Percentiles rank a stretch among this genome's conserved stretches.
These are phyloP conservation scores for Urtica urens DNA, from an alignment of 306 rosid genomes.

Conservation along the genomic window DNA sequence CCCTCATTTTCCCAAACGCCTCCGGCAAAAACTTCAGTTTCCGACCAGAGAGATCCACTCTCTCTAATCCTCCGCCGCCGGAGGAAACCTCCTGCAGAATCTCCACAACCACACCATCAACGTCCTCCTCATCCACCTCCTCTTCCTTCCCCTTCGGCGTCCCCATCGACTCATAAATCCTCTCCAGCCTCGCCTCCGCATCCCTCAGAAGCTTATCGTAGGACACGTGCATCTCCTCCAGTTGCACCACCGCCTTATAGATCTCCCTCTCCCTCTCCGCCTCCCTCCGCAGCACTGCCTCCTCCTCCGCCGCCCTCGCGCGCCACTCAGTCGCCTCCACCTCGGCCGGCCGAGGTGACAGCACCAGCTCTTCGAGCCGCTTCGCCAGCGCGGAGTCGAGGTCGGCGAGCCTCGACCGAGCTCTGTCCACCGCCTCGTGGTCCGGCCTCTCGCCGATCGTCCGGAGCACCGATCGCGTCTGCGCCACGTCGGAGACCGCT, in stretches of 20 bases:
- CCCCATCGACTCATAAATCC: constrained; percentile 52
- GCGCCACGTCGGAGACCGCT: constrained; percentile 68
- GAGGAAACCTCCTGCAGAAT: constrained; percentile 56
- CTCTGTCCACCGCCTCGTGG: constrained; percentile 64
- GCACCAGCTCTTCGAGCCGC: constrained; percentile 53
- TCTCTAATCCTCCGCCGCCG: constrained; percentile 34
- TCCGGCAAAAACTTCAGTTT: constrained; percentile 48
- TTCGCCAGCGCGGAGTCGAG: constrained; percentile 45
- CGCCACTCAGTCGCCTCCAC: constrained; percentile 47
- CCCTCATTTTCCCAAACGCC: constrained; percentile 48
- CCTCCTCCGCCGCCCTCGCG: constrained; percentile 34
- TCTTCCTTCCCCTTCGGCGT: constrained; percentile 2
- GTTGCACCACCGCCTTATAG: constrained; percentile 42
- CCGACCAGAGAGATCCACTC: constrained; percentile 45
- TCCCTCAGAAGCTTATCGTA: constrained; percentile 67
- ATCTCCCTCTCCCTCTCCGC: constrained; percentile 47
- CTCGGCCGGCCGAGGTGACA: constrained; percentile 50
- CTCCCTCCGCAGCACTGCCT: constrained; percentile 30
- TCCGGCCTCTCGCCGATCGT: constrained; percentile 69
- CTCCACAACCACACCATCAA: constrained; percentile 50
- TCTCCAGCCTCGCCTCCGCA: constrained; percentile 59
- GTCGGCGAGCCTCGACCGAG: constrained; percentile 38
- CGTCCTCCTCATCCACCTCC: constrained; percentile 14
- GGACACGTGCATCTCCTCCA: constrained; percentile 69
- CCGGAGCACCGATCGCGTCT: constrained; percentile 61